Evolutionary conservation across 345 rosid genomes (phyloP).

Genomic region (Brassica carinata): DNA sequence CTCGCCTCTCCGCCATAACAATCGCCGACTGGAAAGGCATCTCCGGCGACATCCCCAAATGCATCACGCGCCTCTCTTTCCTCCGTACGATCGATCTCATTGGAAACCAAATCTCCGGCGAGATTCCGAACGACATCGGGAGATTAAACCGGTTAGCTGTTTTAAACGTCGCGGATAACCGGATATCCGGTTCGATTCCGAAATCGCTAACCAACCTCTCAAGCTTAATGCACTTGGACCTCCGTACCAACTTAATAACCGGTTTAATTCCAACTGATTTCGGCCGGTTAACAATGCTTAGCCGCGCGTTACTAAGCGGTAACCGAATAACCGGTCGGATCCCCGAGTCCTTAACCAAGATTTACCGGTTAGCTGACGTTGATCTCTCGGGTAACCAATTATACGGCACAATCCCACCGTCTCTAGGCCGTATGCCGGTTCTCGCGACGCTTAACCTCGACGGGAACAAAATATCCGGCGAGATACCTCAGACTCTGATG

Average conservation of each 20-base stretch:
- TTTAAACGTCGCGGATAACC: constrained; percentile 77
- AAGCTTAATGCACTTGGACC: constrained; percentile 80
- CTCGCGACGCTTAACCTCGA: constrained; percentile 81
- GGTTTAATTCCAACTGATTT: constrained; percentile 59
- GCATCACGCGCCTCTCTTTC: constrained; percentile 61
- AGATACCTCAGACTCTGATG: constrained; percentile 56
- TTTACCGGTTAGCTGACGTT: constrained; percentile 82
- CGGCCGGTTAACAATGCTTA: constrained; percentile 67
- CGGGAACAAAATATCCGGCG: constrained; percentile 60
- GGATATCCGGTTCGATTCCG: constrained; percentile 67
- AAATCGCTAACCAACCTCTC: constrained; percentile 60
- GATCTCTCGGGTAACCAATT: constrained; percentile 71
- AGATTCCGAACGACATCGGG: constrained; percentile 61
- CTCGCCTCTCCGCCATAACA: constrained; percentile 65
- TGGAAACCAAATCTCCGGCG: constrained; percentile 73
- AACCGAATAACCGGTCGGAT: constrained; percentile 61
- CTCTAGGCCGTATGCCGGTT: constrained; percentile 80
- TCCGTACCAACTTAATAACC: constrained; percentile 62
- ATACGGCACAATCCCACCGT: constrained; percentile 63
- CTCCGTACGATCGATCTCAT: constrained; percentile 71
- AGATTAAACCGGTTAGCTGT: constrained; percentile 65
- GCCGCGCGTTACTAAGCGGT: constrained; percentile 71
- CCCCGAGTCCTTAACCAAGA: constrained; percentile 56
- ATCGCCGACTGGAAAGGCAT: constrained; percentile 95
- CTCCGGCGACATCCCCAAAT: constrained; percentile 71